phyloP scores from a whole-genome alignment of 768 basidiomycete species.

The Hypholoma sublateritium region DNA sequence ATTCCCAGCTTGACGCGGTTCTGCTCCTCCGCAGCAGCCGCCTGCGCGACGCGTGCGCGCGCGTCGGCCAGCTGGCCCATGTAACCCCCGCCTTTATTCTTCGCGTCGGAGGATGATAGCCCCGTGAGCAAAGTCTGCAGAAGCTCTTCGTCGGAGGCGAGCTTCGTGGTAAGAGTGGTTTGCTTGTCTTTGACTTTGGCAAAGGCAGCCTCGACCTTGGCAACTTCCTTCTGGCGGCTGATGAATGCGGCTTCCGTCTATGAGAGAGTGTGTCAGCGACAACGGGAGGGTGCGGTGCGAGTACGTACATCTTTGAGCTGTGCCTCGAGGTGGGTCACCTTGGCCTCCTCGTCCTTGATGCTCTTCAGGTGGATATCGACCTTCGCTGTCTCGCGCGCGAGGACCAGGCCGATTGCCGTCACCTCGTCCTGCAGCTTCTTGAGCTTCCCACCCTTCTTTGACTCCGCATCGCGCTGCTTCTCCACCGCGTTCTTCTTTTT shows the following conservation, averaged over 20 bases:
- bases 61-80: slow-evolving; percentile 95
- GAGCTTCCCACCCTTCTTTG: slow-evolving; percentile 90
- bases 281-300: neutral
- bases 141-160: slow-evolving; percentile 84
- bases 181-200: slow-evolving; percentile 69
- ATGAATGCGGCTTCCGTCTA: slow-evolving; percentile 59
- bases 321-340: slow-evolving; percentile 47
- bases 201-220: slow-evolving; percentile 52
- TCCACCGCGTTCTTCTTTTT: slow-evolving; percentile 64
- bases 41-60: slow-evolving; percentile 70
- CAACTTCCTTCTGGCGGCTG: slow-evolving; percentile 63
- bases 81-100: slow-evolving; percentile 82
- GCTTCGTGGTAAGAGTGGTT: slow-evolving; percentile 53
- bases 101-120: slow-evolving; percentile 66
- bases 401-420: slow-evolving; percentile 70
- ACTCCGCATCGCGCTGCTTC: slow-evolving; percentile 80
- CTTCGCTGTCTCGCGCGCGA: slow-evolving; percentile 84
- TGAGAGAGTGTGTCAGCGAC: neutral
- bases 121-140: slow-evolving; percentile 94
- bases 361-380: slow-evolving; percentile 76
- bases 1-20: slow-evolving; percentile 72
- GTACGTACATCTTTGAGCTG: slow-evolving; percentile 61
- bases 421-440: slow-evolving; percentile 83
- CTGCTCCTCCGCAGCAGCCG: slow-evolving; percentile 83
- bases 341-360: slow-evolving; percentile 76